Evolutionary conservation across 495 filamentous ascomycete species (phyloP).

Genomic region (Aspergillus bertholletiae): DNA sequence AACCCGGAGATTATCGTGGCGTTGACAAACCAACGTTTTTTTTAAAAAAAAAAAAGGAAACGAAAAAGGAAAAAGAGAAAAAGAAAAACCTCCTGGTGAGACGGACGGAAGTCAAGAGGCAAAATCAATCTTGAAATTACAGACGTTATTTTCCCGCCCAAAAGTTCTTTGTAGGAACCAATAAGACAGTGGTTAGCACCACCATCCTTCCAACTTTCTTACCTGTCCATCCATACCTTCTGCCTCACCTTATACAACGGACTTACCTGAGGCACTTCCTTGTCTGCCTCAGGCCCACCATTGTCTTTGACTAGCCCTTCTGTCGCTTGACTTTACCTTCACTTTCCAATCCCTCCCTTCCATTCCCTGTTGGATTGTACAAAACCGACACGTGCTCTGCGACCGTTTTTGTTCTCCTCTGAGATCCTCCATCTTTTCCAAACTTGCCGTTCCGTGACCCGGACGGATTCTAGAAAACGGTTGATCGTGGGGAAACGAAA

Average conservation of each 20-base stretch:
- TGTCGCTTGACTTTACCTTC: slow-evolving; percentile 5
- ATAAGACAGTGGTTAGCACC: slow-evolving; percentile 20
- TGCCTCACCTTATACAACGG: not conserved
- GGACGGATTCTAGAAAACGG: not conserved
- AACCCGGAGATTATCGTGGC: too few relatives aligned
- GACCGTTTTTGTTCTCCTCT: slow-evolving; percentile 2
- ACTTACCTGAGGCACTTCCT: not conserved
- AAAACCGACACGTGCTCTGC: slow-evolving; percentile 14
- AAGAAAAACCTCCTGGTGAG: not conserved
- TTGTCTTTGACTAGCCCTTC: slow-evolving; percentile 2
- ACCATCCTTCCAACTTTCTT: slow-evolving; percentile 10
- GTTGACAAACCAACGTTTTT: too few relatives aligned
- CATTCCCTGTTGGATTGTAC: slow-evolving; percentile 8
- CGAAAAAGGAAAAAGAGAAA: not conserved
- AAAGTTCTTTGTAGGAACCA: slow-evolving; percentile 17
- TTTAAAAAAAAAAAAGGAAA: not conserved
- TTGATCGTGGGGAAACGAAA: not conserved
- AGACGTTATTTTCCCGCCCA: slow-evolving; percentile 10
- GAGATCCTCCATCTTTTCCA: not conserved
- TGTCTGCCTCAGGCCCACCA: slow-evolving; percentile 10
- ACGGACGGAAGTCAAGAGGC: slow-evolving; percentile 4
- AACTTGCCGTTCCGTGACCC: not conserved
- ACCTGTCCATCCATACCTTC: not conserved
- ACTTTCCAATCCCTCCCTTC: slow-evolving; percentile 9
- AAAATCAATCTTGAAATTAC: slow-evolving; percentile 13